Percentiles rank a stretch among this genome's conserved stretches.
phyloP scores from a whole-genome alignment of 192 early-diverging fungal genomes.

The Endogone sp. region DNA sequence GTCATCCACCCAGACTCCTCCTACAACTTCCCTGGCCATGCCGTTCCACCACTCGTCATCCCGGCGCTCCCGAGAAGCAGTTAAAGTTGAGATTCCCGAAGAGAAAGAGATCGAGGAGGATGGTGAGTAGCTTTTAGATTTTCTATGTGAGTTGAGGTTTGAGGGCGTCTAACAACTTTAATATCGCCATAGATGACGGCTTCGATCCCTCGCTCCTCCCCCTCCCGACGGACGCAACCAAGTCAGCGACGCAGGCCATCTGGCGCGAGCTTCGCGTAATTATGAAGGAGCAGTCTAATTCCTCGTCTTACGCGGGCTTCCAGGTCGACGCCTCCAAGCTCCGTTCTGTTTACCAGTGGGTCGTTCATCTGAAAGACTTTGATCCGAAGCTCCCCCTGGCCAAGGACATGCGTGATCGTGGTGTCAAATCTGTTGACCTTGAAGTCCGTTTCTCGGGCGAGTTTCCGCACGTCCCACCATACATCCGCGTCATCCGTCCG shows the following conservation, averaged over 20 bases:
- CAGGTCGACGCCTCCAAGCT: slow-evolving; percentile 10
- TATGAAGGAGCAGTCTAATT: slow-evolving; percentile 3
- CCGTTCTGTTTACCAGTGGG: slow-evolving; percentile 26
- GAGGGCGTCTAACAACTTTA: no score
- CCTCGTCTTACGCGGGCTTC: slow-evolving; percentile 12
- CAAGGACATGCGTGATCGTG: slow-evolving; percentile 16
- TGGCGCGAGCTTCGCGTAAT: slow-evolving; percentile 14
- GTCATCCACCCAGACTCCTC: no score
- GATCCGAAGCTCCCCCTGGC: slow-evolving; percentile 17
- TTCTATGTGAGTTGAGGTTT: no score
- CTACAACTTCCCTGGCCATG: no score
- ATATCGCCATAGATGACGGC: slow-evolving; percentile 9
- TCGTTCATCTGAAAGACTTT: slow-evolving; percentile 21
- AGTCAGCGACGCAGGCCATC: slow-evolving; percentile 18
- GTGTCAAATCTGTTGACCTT: slow-evolving; percentile 20
- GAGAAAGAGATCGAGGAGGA: no score
- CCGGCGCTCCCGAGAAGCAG: no score
- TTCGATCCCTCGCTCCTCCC: slow-evolving; percentile 20
- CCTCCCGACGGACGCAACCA: slow-evolving; percentile 20
- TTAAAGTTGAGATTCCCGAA: no score
- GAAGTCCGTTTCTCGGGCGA: slow-evolving; percentile 29
- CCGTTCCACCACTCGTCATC: no score
- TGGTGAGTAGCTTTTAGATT: no score
- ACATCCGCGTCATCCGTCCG: slow-evolving; percentile 35
- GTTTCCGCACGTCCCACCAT: slow-evolving; percentile 27